phyloP scores from a whole-genome alignment of 768 basidiomycete species.

The Mycena belliarum region DNA sequence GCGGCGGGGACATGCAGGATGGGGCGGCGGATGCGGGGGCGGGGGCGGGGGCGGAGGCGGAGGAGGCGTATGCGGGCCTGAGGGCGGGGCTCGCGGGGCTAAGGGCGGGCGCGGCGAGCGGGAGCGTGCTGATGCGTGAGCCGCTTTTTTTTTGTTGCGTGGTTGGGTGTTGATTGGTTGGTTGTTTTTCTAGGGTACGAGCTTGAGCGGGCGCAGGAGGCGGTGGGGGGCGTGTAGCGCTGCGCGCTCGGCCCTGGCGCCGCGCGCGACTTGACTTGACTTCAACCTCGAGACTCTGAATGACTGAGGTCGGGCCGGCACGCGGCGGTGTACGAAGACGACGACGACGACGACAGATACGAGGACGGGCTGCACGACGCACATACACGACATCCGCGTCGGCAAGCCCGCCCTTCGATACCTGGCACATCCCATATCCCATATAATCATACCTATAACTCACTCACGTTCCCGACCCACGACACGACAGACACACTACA shows the following conservation, averaged over 20 bases:
- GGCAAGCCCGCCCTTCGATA: no score
- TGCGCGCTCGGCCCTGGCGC: not conserved
- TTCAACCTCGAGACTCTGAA: not conserved
- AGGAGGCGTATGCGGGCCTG: constrained; percentile 43
- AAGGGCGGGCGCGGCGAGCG: constrained; percentile 44
- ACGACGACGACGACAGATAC: no score
- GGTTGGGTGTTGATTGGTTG: constrained; percentile 12
- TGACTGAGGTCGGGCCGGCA: no score
- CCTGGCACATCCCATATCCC: no score
- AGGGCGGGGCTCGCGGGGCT: constrained; percentile 42
- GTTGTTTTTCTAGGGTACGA: constrained; percentile 33
- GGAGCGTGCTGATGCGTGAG: constrained; percentile 49
- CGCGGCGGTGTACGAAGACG: no score
- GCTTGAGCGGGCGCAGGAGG: constrained; percentile 47
- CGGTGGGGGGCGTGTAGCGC: no score
- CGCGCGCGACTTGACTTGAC: not conserved
- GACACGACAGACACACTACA: no score
- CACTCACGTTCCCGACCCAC: no score
- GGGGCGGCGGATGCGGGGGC: constrained; percentile 44
- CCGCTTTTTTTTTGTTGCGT: constrained; percentile 20
- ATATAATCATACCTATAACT: no score
- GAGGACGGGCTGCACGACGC: no score
- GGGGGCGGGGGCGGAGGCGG: constrained; percentile 40
- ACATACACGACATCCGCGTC: no score
- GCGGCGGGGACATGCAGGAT: constrained; percentile 29